Conservation (phyloP, 352 stramenopile species). For the Discostella stelligera region DNA sequence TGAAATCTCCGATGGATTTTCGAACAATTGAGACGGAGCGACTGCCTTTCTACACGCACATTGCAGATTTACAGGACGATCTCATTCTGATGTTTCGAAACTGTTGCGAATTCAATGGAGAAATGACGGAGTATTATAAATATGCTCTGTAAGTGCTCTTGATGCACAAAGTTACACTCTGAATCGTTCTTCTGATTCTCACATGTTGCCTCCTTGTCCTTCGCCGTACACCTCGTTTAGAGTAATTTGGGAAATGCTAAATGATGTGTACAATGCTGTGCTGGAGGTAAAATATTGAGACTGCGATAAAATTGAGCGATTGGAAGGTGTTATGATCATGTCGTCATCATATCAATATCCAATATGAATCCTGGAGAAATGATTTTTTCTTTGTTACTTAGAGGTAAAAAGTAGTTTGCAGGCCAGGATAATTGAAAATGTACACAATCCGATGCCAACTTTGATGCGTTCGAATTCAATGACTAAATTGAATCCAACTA, state of each 20-base stretch:
- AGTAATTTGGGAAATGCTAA: slow-evolving; percentile 43
- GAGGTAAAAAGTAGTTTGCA: no score
- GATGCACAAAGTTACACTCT: background rate
- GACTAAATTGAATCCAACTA: no score
- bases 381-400: no score
- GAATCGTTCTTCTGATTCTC: background rate
- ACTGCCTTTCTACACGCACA: slow-evolving; percentile 57
- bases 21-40: slow-evolving; percentile 68
- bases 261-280: slow-evolving; percentile 45
- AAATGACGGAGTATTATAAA: slow-evolving; percentile 25
- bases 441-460: no score
- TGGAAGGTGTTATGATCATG: no score
- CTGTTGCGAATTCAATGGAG: slow-evolving; percentile 72
- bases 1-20: slow-evolving; percentile 75
- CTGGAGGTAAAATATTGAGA: slow-evolving; percentile 31
- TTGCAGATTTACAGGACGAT: slow-evolving; percentile 68
- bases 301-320: no score
- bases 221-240: slow-evolving; percentile 24
- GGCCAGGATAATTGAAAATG: no score
- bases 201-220: background rate
- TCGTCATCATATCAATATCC: no score
- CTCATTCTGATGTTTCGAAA: slow-evolving; percentile 71
- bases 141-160: slow-evolving; percentile 54
- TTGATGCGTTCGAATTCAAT: no score
- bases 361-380: no score